A percentile compares a stretch with the other conserved stretches of the same genome.
These are phyloP conservation scores for Hymenochaete sp. DNA, from an alignment of 1,284 basidiomycete species.

Conservation along the genomic window DNA sequence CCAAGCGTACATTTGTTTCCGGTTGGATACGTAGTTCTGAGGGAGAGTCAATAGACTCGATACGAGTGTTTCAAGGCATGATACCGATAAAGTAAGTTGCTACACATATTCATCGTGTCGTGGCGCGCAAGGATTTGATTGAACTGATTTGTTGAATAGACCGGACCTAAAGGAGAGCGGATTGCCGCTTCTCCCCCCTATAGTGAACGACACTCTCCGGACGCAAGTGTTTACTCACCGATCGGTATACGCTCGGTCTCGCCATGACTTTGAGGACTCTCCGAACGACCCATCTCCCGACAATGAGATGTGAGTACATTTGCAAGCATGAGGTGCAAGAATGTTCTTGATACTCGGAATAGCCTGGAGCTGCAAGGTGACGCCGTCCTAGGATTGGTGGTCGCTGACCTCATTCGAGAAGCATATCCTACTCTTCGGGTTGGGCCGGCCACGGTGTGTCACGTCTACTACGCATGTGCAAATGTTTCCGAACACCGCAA, in stretches of 20 bases:
- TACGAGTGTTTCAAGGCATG: background rate
- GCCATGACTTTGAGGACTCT: conserved; percentile 64
- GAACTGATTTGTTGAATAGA: too few species aligned
- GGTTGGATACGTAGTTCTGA: too few species aligned
- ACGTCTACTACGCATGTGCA: background rate
- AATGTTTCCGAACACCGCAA: background rate
- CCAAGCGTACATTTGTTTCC: too few species aligned
- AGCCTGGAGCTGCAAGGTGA: conserved; percentile 71
- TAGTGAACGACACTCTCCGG: conserved; percentile 35
- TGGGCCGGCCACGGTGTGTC: conserved; percentile 61
- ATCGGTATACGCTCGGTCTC: conserved; percentile 55
- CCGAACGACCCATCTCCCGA: conserved; percentile 63
- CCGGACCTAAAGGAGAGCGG: conserved; percentile 1
- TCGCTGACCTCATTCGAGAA: conserved; percentile 53
- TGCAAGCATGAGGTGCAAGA: too few species aligned
- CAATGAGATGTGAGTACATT: conserved; percentile 55
- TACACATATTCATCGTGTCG: background rate
- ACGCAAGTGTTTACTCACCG: conserved; percentile 65
- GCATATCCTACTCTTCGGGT: conserved; percentile 62
- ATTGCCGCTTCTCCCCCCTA: conserved; percentile 43
- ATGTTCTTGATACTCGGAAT: too few species aligned
- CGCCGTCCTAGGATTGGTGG: conserved; percentile 53
- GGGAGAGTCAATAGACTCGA: too few species aligned
- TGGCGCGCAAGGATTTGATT: too few species aligned
- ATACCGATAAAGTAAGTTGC: conserved; percentile 4